Percentiles rank a stretch among this genome's conserved stretches.
phyloP scores from a whole-genome alignment of 2,329 filamentous ascomycete species.

The Fusarium irregulare region DNA sequence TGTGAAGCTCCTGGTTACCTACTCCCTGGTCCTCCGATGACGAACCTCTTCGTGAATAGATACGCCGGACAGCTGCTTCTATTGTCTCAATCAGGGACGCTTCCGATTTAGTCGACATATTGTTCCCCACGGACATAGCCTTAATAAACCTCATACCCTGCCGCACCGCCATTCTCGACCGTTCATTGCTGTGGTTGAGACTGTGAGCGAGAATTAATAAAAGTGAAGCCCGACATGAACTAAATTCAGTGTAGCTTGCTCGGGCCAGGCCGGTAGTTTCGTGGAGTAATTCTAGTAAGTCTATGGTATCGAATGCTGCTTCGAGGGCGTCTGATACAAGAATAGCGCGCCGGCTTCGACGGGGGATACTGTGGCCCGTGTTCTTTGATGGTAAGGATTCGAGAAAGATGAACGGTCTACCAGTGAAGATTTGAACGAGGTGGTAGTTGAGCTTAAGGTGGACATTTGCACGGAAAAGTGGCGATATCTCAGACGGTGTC shows the following conservation, averaged over 20 bases:
- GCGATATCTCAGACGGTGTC: background rate
- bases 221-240: background rate
- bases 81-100: background rate
- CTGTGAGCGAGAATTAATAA: background rate
- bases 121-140: background rate
- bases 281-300: background rate
- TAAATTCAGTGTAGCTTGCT: background rate
- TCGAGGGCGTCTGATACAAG: background rate
- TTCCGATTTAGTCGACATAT: background rate
- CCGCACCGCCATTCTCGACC: background rate
- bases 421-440: background rate
- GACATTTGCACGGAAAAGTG: background rate
- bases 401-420: background rate
- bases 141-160: background rate
- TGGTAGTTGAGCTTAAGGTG: background rate
- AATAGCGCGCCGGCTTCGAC: background rate
- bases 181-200: background rate
- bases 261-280: background rate
- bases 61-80: background rate
- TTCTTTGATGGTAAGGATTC: background rate
- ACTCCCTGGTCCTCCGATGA: background rate
- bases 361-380: background rate
- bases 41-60: background rate
- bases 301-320: background rate
- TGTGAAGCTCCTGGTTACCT: background rate